phyloP scores from a whole-genome alignment of 1,284 basidiomycete genomes.

The Rhodotorula mucilaginosa region DNA sequence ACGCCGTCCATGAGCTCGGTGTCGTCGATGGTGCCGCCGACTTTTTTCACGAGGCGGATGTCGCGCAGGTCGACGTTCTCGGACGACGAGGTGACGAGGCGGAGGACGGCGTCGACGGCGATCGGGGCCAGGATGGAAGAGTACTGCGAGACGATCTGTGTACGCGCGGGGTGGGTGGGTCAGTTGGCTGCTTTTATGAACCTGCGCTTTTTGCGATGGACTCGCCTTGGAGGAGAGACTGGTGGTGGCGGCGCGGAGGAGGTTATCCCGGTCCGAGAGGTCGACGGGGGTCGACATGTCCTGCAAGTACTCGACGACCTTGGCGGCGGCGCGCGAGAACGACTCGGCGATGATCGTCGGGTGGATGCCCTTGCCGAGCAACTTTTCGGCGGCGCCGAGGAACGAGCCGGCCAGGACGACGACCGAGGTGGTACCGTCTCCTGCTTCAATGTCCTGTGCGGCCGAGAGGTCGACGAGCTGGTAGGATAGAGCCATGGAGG shows the following conservation, averaged over 20 bases:
- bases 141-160: slow-evolving; percentile 93
- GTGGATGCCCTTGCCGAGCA: slow-evolving; percentile 93
- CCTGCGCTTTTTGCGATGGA: not conserved
- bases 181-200: too few species aligned
- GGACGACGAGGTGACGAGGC: slow-evolving; percentile 65
- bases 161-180: too few species aligned
- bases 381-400: slow-evolving; percentile 92
- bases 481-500: slow-evolving; percentile 27
- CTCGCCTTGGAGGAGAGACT: slow-evolving; percentile 91
- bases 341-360: slow-evolving; percentile 96
- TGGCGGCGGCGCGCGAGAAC: slow-evolving; percentile 86
- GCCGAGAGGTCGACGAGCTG: slow-evolving; percentile 95
- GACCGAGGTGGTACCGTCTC: slow-evolving; percentile 98
- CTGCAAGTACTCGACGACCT: slow-evolving; percentile 89
- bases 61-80: slow-evolving; percentile 95
- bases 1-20: slow-evolving; percentile 89
- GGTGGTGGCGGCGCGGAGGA: slow-evolving; percentile 90
- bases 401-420: slow-evolving; percentile 94
- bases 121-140: slow-evolving; percentile 96
- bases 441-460: slow-evolving; percentile 97
- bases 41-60: slow-evolving; percentile 95
- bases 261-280: slow-evolving; percentile 78
- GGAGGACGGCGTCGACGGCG: slow-evolving; percentile 91
- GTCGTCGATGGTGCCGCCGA: slow-evolving; percentile 98
- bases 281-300: slow-evolving; percentile 93